Conservation (phyloP, 1,284 basidiomycete species). For the Moesziomyces antarcticus region DNA sequence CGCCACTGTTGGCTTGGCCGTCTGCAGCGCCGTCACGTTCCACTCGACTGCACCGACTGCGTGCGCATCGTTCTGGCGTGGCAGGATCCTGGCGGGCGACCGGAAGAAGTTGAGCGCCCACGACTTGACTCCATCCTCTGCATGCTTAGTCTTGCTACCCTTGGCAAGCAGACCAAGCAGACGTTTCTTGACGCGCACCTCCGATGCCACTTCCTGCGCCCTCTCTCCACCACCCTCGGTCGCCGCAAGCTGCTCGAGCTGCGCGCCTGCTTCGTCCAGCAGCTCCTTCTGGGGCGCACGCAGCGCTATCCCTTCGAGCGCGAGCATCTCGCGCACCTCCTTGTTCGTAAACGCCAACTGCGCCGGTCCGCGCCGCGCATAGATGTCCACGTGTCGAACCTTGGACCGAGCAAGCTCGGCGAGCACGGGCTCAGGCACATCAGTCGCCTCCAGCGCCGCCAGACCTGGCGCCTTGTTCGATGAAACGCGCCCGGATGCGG, state of each 20-base stretch:
- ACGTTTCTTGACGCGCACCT: conserved; percentile 70
- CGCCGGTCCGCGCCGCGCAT: conserved; percentile 86
- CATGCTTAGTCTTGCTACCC: conserved; percentile 72
- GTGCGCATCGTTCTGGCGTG: conserved; percentile 2
- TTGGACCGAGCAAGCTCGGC: conserved; percentile 75
- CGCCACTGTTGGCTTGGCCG: conserved; percentile 17
- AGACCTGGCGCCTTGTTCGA: conserved; percentile 65
- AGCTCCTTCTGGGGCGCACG: conserved; percentile 67
- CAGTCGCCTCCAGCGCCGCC: conserved; percentile 77
- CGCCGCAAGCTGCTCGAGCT: conserved; percentile 41
- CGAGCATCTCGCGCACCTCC: conserved; percentile 90
- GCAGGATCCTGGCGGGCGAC: conserved; percentile 51
- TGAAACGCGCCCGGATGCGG: not conserved
- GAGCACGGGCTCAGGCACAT: conserved; percentile 83
- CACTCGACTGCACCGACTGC: conserved; percentile 44
- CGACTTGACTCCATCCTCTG: conserved; percentile 18
- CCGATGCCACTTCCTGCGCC: conserved; percentile 32
- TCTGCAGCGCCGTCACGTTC: conserved; percentile 44
- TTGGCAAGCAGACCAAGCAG: conserved; percentile 75
- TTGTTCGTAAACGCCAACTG: conserved; percentile 94
- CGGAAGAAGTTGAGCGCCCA: conserved; percentile 61
- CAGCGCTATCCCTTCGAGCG: conserved; percentile 79
- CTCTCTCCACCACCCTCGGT: conserved; percentile 15
- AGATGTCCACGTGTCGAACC: conserved; percentile 82
- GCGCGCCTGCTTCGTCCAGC: conserved; percentile 65